Percentiles rank a stretch among this genome's conserved stretches.
phyloP scores from a whole-genome alignment of 345 rosid species.

The Euphorbia tirucalli region DNA sequence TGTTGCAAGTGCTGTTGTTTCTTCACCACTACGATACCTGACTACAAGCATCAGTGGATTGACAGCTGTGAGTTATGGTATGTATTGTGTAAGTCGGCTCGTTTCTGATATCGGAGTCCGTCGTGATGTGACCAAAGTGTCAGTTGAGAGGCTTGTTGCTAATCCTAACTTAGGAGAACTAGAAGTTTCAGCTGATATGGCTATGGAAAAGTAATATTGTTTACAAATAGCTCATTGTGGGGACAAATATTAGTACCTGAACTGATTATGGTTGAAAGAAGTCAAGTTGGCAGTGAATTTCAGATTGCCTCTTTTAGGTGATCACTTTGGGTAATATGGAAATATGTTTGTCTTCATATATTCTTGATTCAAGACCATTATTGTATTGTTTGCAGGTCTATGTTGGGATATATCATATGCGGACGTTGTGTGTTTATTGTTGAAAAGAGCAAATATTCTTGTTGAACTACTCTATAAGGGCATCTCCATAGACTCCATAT shows the following conservation, averaged over 20 bases:
- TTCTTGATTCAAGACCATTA: neutral
- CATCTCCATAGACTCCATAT: no score
- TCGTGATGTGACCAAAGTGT: conserved; percentile 47
- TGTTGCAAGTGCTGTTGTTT: conserved; percentile 37
- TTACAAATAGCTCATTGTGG: neutral
- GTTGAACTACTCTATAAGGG: no score
- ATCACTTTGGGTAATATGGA: neutral
- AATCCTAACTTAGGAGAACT: neutral
- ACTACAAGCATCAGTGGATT: conserved; percentile 57
- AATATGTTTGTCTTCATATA: neutral
- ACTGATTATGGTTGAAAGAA: neutral
- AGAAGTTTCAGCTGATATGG: neutral
- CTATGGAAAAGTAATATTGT: neutral
- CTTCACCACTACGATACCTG: conserved; percentile 48
- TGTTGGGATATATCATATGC: no score
- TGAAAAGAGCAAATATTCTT: no score
- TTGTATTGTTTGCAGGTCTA: no score
- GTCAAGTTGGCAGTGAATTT: neutral
- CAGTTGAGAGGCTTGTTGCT: conserved; percentile 46
- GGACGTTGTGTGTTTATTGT: no score
- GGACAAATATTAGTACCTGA: neutral
- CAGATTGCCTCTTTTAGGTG: neutral
- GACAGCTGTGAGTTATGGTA: conserved; percentile 46
- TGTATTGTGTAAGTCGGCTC: conserved; percentile 49
- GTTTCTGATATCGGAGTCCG: conserved; percentile 64